phyloP scores from a whole-genome alignment of 805 yeast species.

The Metschnikowia chrysomelidarum region DNA sequence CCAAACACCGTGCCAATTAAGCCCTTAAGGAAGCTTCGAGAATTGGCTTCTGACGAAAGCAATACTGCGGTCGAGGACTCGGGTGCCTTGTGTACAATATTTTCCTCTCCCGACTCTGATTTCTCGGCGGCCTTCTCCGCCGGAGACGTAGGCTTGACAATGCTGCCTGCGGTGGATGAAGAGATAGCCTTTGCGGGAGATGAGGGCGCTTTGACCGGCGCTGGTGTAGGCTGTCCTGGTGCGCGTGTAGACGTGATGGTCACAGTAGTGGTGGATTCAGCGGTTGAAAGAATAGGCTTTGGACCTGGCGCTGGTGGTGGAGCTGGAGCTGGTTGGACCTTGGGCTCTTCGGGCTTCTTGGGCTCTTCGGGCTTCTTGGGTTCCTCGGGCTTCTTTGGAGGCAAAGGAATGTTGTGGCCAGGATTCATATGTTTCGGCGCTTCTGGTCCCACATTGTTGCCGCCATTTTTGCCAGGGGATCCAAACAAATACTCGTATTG shows the following conservation, averaged over 20 bases:
- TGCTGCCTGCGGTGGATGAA: constrained; percentile 4
- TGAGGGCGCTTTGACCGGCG: constrained; percentile 3
- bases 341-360: constrained; percentile 1
- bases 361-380: constrained; percentile 3
- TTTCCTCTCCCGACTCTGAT: constrained; percentile 1
- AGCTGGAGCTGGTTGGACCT: constrained; percentile 2
- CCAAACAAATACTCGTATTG: constrained; percentile 14
- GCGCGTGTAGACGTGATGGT: constrained; percentile 1
- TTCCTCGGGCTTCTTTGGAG: no score
- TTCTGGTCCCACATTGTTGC: neutral
- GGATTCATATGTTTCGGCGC: neutral
- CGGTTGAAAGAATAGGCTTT: no score
- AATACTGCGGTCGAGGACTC: constrained; percentile 3
- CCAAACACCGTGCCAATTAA: constrained; percentile 13
- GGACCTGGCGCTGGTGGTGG: constrained; percentile 5
- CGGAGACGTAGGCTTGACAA: constrained; percentile 1
- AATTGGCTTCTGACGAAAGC: constrained; percentile 11
- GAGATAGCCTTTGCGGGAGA: neutral
- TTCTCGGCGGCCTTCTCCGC: constrained; percentile 1
- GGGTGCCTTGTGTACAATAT: constrained; percentile 1
- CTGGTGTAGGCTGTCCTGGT: constrained; percentile 1
- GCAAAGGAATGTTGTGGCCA: neutral
- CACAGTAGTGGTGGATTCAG: constrained; percentile 1
- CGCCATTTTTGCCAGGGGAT: constrained; percentile 4
- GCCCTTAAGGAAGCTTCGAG: constrained; percentile 10